Evolutionary conservation across 257 asterid genomes (phyloP).

Genomic region (Vinca minor): DNA sequence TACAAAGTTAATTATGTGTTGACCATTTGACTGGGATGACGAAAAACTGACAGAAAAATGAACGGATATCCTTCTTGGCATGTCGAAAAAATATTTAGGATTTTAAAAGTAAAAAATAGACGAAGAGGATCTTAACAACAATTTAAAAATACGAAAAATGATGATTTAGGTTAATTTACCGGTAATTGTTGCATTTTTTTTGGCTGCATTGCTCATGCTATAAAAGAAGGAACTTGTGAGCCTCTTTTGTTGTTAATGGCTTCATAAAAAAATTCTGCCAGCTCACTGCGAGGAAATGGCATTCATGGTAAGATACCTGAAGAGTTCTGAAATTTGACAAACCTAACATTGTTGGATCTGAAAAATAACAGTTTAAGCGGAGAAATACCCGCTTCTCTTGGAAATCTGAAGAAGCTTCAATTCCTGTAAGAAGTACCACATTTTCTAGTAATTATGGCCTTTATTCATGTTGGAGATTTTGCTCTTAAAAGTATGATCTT

Average conservation of each 20-base stretch:
- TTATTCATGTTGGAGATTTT: background rate
- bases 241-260: background rate
- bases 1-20: too few species aligned
- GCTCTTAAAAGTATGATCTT: slow-evolving; percentile 16
- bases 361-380: slow-evolving; percentile 65
- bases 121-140: too few species aligned
- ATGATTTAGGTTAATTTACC: too few species aligned
- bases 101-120: too few species aligned
- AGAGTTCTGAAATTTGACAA: slow-evolving; percentile 67
- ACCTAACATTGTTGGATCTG: slow-evolving; percentile 77
- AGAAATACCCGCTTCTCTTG: slow-evolving; percentile 72
- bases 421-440: slow-evolving; percentile 53
- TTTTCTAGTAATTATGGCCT: slow-evolving; percentile 2
- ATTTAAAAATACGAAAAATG: too few species aligned
- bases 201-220: background rate
- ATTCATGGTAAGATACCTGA: slow-evolving; percentile 72
- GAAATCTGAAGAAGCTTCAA: slow-evolving; percentile 61
- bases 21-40: too few species aligned
- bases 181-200: background rate
- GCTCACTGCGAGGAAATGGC: slow-evolving; percentile 83
- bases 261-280: slow-evolving; percentile 25
- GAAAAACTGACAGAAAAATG: too few species aligned
- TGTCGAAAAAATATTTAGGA: too few species aligned
- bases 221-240: background rate
- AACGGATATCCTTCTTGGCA: too few species aligned